Conservation (phyloP, 805 yeast genomes). For the Vanderwaltozyma yarrowii region DNA sequence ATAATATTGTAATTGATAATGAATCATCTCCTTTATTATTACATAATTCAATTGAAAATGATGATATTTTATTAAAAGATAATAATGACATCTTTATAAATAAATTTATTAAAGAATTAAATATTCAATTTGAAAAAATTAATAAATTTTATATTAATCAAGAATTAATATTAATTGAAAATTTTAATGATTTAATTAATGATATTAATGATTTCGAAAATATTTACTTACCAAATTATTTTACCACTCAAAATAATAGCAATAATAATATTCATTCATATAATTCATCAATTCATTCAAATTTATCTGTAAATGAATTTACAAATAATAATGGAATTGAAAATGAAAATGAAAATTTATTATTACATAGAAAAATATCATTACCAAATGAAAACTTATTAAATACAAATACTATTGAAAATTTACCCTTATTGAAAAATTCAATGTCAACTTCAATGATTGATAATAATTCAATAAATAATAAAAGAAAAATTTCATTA, state of each 20-base stretch:
- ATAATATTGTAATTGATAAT: slow-evolving; percentile 8
- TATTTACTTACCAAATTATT: slow-evolving; percentile 4
- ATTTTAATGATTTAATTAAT: slow-evolving; percentile 43
- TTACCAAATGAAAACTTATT: slow-evolving; percentile 1
- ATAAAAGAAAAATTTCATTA: slow-evolving; percentile 1
- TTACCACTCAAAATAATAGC: not conserved
- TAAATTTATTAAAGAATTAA: slow-evolving; percentile 62
- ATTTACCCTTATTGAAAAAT: slow-evolving; percentile 1
- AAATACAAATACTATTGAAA: not conserved
- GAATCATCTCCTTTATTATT: slow-evolving; percentile 13
- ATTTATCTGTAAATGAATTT: not conserved
- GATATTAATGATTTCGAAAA: slow-evolving; percentile 56
- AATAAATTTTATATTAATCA: slow-evolving; percentile 63
- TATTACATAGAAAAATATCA: slow-evolving; percentile 1
- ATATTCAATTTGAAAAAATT: slow-evolving; percentile 65
- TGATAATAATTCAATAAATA: not conserved
- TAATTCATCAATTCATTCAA: not conserved
- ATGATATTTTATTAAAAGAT: not conserved
- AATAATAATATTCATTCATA: not conserved
- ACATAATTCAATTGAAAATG: not conserved
- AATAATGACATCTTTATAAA: slow-evolving; percentile 34
- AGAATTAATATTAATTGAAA: slow-evolving; percentile 35
- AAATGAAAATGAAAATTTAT: not conserved
- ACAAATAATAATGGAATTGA: not conserved
- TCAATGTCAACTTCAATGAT: not conserved